These are phyloP conservation scores for Litchi chinensis DNA, from an alignment of 345 rosid genomes.

Conservation along the genomic window DNA sequence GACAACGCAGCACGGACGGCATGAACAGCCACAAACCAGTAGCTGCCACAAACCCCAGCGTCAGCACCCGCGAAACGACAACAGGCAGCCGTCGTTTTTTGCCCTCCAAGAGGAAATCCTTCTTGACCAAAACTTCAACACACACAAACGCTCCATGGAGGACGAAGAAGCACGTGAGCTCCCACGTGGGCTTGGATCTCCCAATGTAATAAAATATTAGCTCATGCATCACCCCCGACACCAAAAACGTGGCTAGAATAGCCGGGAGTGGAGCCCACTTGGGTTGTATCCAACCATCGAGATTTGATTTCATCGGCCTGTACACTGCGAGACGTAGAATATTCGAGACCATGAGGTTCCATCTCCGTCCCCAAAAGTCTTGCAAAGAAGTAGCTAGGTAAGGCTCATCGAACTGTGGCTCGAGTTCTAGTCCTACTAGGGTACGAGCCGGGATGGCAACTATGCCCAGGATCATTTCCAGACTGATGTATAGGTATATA, in stretches of 20 bases:
- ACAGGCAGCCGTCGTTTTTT: background rate
- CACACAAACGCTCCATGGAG: conserved; percentile 52
- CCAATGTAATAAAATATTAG: conserved; percentile 41
- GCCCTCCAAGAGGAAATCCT: background rate
- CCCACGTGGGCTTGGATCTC: conserved; percentile 63
- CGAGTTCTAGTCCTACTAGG: conserved; percentile 44
- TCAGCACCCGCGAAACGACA: background rate
- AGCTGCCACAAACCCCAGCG: background rate
- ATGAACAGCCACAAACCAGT: background rate
- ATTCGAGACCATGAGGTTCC: conserved; percentile 64
- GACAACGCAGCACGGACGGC: background rate
- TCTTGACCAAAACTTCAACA: background rate
- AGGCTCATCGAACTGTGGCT: conserved; percentile 65
- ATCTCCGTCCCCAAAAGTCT: conserved; percentile 78
- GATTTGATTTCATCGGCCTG: conserved; percentile 35
- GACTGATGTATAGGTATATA: conserved; percentile 40
- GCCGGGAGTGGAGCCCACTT: conserved; percentile 36
- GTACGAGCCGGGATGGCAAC: conserved; percentile 34
- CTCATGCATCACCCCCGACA: conserved; percentile 59
- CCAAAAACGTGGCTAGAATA: conserved; percentile 45
- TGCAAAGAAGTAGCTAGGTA: conserved; percentile 67
- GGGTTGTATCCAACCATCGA: conserved; percentile 21
- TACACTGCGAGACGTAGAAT: conserved; percentile 55
- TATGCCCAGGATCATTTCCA: conserved; percentile 40
- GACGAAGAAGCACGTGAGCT: conserved; percentile 64